A percentile compares a stretch with the other conserved stretches of the same genome.
Conservation (phyloP, 2,329 filamentous ascomycete species). For the Alternaria consortialis region DNA sequence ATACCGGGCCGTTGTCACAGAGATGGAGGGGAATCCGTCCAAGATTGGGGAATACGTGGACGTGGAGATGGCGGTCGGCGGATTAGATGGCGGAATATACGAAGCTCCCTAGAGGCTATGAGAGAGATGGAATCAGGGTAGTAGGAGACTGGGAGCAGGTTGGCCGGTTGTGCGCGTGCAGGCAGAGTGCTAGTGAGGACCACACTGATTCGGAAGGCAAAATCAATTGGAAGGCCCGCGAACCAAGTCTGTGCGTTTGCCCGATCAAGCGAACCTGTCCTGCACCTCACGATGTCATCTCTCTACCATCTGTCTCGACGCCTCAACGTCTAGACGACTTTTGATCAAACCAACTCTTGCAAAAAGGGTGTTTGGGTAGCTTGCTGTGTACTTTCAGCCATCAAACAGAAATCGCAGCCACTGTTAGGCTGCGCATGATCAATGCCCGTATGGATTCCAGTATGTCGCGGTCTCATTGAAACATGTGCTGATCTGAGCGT, state of each 20-base stretch:
- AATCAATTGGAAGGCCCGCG: constrained; percentile 21
- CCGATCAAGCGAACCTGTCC: constrained; percentile 24
- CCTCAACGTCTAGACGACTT: neutral
- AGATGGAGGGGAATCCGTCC: constrained; percentile 24
- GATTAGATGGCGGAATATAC: constrained; percentile 30
- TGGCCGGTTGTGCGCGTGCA: constrained; percentile 20
- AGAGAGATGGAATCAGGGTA: constrained; percentile 21
- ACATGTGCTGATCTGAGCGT: neutral
- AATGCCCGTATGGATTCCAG: neutral
- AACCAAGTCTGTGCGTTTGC: constrained; percentile 20
- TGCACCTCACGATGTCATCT: neutral
- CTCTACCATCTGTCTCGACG: neutral
- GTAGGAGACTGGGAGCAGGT: constrained; percentile 10
- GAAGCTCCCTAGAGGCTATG: constrained; percentile 19
- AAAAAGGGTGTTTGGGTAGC: neutral
- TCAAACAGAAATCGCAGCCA: neutral
- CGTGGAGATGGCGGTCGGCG: constrained; percentile 11
- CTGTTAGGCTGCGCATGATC: neutral
- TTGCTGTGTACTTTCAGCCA: neutral
- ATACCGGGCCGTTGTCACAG: constrained; percentile 23
- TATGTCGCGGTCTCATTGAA: neutral
- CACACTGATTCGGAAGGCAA: constrained; percentile 21
- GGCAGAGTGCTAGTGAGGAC: constrained; percentile 24
- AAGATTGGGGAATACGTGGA: constrained; percentile 8
- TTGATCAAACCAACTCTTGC: neutral